Evolutionary conservation across 345 rosid species (phyloP).

Genomic region (Erodium maritimum): DNA sequence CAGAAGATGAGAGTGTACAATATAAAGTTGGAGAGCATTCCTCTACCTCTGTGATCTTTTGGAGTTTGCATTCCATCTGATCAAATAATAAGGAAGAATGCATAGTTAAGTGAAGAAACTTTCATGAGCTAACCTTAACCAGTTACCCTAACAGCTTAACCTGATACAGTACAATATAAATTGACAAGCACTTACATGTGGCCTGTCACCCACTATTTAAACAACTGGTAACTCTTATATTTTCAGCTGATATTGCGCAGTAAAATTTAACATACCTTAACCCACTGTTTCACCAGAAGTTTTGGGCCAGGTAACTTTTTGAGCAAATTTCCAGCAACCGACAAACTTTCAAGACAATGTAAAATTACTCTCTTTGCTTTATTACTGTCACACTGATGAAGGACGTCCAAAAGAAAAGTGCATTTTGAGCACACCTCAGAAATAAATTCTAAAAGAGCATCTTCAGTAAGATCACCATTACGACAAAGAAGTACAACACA

Average conservation of each 20-base stretch:
- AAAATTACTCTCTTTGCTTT: slow-evolving; percentile 29
- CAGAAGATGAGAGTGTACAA: slow-evolving; percentile 41
- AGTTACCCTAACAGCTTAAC: neutral
- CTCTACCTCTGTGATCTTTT: slow-evolving; percentile 21
- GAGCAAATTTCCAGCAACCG: slow-evolving; percentile 39
- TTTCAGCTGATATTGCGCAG: neutral
- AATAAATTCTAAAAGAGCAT: slow-evolving; percentile 38
- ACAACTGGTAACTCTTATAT: no score
- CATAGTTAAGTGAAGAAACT: neutral
- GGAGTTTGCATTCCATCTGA: slow-evolving; percentile 49
- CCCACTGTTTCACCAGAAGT: slow-evolving; percentile 79
- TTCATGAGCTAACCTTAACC: neutral
- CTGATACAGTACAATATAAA: neutral
- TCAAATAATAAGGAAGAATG: slow-evolving; percentile 1
- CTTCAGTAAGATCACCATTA: slow-evolving; percentile 33
- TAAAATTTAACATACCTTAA: slow-evolving; percentile 37
- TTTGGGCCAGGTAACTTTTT: slow-evolving; percentile 43
- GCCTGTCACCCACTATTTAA: neutral
- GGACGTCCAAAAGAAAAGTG: slow-evolving; percentile 69
- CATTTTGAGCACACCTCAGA: slow-evolving; percentile 42
- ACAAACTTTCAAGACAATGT: slow-evolving; percentile 56
- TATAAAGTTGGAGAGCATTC: slow-evolving; percentile 34
- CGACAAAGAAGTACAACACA: slow-evolving; percentile 36
- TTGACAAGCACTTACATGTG: neutral
- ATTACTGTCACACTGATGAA: slow-evolving; percentile 39